Base-by-base conservation (phyloP, 2,329 filamentous ascomycete genomes). In the Xylaria sp. region DNA sequence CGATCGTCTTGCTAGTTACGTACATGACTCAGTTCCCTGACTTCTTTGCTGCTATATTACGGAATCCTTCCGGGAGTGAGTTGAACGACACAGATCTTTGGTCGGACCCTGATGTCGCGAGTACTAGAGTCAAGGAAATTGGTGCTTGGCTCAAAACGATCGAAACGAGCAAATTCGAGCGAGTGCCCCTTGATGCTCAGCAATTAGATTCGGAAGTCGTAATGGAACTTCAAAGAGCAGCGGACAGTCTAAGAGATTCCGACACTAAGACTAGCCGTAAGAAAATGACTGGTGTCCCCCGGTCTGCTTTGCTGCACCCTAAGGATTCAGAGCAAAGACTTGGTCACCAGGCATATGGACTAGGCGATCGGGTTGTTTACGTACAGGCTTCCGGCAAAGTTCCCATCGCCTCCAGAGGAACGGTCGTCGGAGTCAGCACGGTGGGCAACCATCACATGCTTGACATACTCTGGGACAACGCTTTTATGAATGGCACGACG, bases 401-500 rank as follows among this genome's bases (percentile, higher is more conserved):
- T 0, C 96, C 96, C 1, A 97, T 99, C 75, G 94, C 92, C 44
- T 92, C 92, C 63, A 90, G 92, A 63, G 96, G 97, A 76, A 98
- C 96, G 1, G 93, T 99, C n/a, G 91, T 97, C 66, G 96, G 96
- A 44, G 92, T 98, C 78, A 98, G 94, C 70, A 91, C 93, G 65
- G 98, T 94, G 37, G 87, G 94, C 23, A 92, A 93, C 65, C 91
- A 91, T 32, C 88, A 93, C 56, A 86, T 98, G 67, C 86, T 99
- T 46, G 96, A 99, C 79, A 89, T 98, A 66, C 91, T 99, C 8
- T 99, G 97, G 81, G 97, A 99, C 79, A 89, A 89, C 13, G 92
- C 94, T 0, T 99, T 99, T 81, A 98, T 99, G 94, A 97, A 94
- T 77, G 96, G 96, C 71, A 98, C 94, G 1, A 96, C 93, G 0